Conservation (phyloP, 306 rosid species). For the Canavalia ensiformis region DNA sequence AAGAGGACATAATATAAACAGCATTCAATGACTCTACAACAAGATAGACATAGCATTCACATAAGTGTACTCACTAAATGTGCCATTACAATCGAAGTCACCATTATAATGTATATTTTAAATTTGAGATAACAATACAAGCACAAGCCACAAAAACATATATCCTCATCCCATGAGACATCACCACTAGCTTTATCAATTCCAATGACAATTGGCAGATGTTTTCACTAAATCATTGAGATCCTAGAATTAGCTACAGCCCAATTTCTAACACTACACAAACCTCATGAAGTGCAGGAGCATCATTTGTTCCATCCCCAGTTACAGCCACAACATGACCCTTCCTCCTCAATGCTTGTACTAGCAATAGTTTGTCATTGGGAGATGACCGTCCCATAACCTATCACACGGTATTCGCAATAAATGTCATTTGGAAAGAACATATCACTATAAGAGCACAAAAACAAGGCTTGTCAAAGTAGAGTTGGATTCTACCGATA, state of each 20-base stretch:
- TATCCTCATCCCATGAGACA: too few relatives aligned
- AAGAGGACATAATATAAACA: not conserved
- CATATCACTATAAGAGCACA: constrained; percentile 50
- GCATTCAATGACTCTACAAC: not conserved
- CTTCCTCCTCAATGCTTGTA: constrained; percentile 86
- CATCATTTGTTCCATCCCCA: constrained; percentile 97
- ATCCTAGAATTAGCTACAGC: too few relatives aligned
- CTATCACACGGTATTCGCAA: constrained; percentile 54
- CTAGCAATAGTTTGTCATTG: constrained; percentile 87
- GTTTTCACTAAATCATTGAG: too few relatives aligned
- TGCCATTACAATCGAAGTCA: constrained; percentile 2
- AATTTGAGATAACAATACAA: constrained; percentile 32
- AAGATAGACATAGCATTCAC: constrained; percentile 17
- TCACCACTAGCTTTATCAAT: too few relatives aligned
- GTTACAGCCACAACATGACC: constrained; percentile 95
- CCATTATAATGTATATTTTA: not conserved
- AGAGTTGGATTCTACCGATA: constrained; percentile 66
- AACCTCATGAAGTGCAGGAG: constrained; percentile 98
- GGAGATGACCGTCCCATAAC: constrained; percentile 99
- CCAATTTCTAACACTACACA: not conserved
- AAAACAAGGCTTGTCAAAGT: constrained; percentile 59
- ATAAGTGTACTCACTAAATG: not conserved
- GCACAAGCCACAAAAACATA: constrained; percentile 8
- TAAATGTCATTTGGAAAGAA: not conserved
- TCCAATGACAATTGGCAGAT: too few relatives aligned